A percentile compares a stretch with the other conserved stretches of the same genome.
These are phyloP conservation scores for Coniochaeta sp. DNA, from an alignment of 2,329 filamentous ascomycete species.

Conservation along the genomic window DNA sequence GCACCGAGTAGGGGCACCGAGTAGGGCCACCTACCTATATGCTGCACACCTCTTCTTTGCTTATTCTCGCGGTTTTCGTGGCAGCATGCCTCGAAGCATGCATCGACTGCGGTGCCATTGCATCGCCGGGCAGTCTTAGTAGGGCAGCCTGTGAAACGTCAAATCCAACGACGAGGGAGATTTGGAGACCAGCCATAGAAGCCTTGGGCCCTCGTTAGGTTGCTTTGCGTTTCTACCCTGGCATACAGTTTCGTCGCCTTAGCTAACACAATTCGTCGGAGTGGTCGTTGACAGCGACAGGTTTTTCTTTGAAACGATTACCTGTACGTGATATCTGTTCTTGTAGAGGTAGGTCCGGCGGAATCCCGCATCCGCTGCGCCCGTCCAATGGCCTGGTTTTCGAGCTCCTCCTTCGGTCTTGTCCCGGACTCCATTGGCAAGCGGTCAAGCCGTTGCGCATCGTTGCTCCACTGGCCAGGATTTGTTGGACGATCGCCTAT, in stretches of 20 bases:
- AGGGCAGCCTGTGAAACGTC: background rate
- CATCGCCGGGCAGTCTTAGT: background rate
- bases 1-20: too few species aligned
- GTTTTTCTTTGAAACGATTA: background rate
- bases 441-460: background rate
- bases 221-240: background rate
- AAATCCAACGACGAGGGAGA: background rate
- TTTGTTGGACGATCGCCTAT: background rate
- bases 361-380: background rate
- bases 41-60: too few species aligned
- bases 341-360: background rate
- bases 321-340: background rate
- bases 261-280: background rate
- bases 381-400: background rate
- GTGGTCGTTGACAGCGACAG: background rate
- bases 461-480: background rate
- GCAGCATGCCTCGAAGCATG: background rate
- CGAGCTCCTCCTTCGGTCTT: background rate
- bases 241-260: too few species aligned
- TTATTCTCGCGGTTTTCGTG: background rate
- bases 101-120: background rate
- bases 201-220: background rate
- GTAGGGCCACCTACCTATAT: too few species aligned
- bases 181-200: background rate
- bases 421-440: background rate